A percentile compares a stretch with the other conserved stretches of the same genome.
These are phyloP conservation scores for Lunasporangiospora selenospora DNA, from an alignment of 192 early-diverging fungal genomes.

Conservation along the genomic window DNA sequence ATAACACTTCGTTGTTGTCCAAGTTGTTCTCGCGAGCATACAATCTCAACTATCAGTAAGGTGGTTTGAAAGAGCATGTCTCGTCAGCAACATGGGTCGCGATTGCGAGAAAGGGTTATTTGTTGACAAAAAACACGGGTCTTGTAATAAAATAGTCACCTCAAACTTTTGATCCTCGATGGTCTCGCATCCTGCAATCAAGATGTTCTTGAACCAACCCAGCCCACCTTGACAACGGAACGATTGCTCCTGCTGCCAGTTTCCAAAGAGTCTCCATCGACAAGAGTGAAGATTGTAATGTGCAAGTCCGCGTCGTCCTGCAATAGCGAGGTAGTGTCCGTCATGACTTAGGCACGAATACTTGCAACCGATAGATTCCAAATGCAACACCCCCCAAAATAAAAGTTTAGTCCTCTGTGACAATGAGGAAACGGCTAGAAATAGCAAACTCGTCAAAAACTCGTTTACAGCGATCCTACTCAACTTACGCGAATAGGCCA, in stretches of 20 bases:
- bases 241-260: constrained; percentile 78
- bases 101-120: no score
- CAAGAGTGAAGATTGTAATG: constrained; percentile 74
- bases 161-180: constrained; percentile 44
- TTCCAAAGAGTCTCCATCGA: constrained; percentile 92
- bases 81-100: neutral
- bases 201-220: constrained; percentile 72
- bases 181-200: constrained; percentile 73
- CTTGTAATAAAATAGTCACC: no score
- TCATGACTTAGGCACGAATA: constrained; percentile 72
- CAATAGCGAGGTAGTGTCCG: constrained; percentile 82
- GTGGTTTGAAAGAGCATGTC: no score
- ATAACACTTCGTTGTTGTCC: constrained; percentile 68
- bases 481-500: constrained; percentile 79
- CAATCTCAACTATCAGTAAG: constrained; percentile 67
- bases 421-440: neutral
- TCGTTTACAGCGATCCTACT: no score
- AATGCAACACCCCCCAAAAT: neutral
- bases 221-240: constrained; percentile 75
- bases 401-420: neutral
- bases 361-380: constrained; percentile 18
- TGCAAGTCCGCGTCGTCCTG: constrained; percentile 84
- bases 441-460: neutral
- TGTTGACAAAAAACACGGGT: no score
- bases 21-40: constrained; percentile 78